Conservation (phyloP, 1,284 basidiomycete genomes). For the Ustilago trichophora region DNA sequence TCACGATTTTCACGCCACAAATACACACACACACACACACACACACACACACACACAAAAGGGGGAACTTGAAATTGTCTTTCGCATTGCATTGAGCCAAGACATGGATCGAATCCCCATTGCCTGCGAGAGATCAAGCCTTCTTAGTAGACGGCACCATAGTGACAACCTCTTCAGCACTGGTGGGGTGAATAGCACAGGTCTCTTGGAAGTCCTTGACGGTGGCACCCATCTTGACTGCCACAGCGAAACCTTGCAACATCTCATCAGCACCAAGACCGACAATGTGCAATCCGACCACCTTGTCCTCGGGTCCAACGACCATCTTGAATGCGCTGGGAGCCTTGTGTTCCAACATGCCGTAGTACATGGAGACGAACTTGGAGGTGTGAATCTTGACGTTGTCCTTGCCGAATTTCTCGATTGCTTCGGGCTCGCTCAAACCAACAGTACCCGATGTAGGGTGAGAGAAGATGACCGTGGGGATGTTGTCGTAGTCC, state of each 20-base stretch:
- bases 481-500: slow-evolving; percentile 86
- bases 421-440: slow-evolving; percentile 86
- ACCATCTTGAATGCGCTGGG: slow-evolving; percentile 94
- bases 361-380: slow-evolving; percentile 66
- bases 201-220: slow-evolving; percentile 65
- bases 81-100: too few species aligned
- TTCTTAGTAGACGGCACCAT: slow-evolving; percentile 43
- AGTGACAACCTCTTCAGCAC: slow-evolving; percentile 61
- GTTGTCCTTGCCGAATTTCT: slow-evolving; percentile 83
- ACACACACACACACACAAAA: too few species aligned
- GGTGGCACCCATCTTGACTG: slow-evolving; percentile 87
- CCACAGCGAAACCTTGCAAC: slow-evolving; percentile 91
- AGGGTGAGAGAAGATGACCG: slow-evolving; percentile 61
- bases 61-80: too few species aligned
- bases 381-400: slow-evolving; percentile 85
- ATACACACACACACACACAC: too few species aligned
- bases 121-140: slow-evolving; percentile 12
- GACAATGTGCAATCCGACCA: slow-evolving; percentile 93
- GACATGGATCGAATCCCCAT: too few species aligned
- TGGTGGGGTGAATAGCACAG: slow-evolving; percentile 65
- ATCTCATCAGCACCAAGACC: slow-evolving; percentile 85
- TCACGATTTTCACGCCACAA: too few species aligned
- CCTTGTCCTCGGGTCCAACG: slow-evolving; percentile 85
- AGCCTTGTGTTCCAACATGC: slow-evolving; percentile 63
- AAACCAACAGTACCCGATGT: slow-evolving; percentile 59